Evolutionary conservation across 2,329 filamentous ascomycete species (phyloP).

Genomic region (Aspergillus floridensis): DNA sequence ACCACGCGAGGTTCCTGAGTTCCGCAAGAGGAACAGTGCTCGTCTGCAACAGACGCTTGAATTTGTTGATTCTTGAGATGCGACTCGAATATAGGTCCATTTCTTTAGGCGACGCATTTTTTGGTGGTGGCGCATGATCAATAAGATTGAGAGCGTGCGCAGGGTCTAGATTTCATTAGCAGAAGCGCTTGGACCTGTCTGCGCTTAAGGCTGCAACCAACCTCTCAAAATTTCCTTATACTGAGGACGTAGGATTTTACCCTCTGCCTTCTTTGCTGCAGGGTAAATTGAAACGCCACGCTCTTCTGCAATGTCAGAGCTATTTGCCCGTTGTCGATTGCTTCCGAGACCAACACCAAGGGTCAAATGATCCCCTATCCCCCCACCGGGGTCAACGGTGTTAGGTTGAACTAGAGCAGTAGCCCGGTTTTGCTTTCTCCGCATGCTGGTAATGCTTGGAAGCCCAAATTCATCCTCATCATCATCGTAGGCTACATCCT

Average conservation of each 20-base stretch:
- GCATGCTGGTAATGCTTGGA: conserved; percentile 88
- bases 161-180: conserved; percentile 53
- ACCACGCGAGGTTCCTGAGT: conserved; percentile 84
- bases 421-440: conserved; percentile 61
- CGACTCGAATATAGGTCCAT: conserved; percentile 80
- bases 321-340: conserved; percentile 72
- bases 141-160: conserved; percentile 95
- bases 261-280: conserved; percentile 82
- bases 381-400: conserved; percentile 45
- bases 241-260: conserved; percentile 92
- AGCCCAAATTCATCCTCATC: conserved; percentile 95
- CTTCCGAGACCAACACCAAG: conserved; percentile 36
- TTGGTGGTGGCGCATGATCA: conserved; percentile 72
- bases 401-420: conserved; percentile 34
- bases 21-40: conserved; percentile 85
- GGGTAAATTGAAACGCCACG: conserved; percentile 80
- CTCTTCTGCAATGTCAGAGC: conserved; percentile 91
- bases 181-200: background rate
- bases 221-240: conserved; percentile 92
- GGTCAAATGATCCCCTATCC: conserved; percentile 21
- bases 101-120: conserved; percentile 76
- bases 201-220: conserved; percentile 27
- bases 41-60: conserved; percentile 91
- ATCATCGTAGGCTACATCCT: conserved; percentile 77
- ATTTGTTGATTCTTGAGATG: conserved; percentile 95